Base-by-base conservation (phyloP, 1,284 basidiomycete genomes). In the Melampsora americana region DNA sequence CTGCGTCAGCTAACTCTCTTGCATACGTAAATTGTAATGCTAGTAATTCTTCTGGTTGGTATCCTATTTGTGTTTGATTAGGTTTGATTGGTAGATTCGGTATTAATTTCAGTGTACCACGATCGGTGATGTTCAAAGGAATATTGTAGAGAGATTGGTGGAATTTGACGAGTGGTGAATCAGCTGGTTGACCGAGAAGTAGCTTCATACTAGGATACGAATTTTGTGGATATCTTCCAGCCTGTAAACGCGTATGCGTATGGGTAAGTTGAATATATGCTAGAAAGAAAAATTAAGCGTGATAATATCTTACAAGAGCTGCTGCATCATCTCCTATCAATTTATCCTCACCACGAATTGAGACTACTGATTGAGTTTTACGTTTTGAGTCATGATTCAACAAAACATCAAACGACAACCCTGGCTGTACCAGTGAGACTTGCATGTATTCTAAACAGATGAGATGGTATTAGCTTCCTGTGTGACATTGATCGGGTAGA, bases 311-410 rank as follows among this genome's bases (percentile, higher is more conserved):
- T 81, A 80, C 82, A 53, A 76, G 44, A 20, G 73, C 30, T 23
- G 66, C 66, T 48, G 73, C 73, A 32, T 68, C 66, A 64, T 76
- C 73, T 32, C 73, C 73, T 35, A 76, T 44, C 14, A 76, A 65
- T 60, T 82, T 5, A 80, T 80, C 56, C 80, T 88, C 79, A 87
- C 87, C 85, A 92, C 95, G 91, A 91, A 95, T 42, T 87, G 79
- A 90, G 0, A 97, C 91, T 1, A 90, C 89, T 28, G 92, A 89
- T 80, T 91, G 90, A 69, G 97, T 93, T 85, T 99, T 99, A 79
- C 95, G 87, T 85, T 97, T 98, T 56, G 93, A 95, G 83, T 98
- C 95, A 82, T 92, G 92, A 84, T 96, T 95, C 67, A 99, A 86
- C 46, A 99, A 86, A 42, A 99, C 92, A 84, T 99, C 95, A 81